Conservation (phyloP, 129 eudicot species). For the Flaveria trinervia region DNA sequence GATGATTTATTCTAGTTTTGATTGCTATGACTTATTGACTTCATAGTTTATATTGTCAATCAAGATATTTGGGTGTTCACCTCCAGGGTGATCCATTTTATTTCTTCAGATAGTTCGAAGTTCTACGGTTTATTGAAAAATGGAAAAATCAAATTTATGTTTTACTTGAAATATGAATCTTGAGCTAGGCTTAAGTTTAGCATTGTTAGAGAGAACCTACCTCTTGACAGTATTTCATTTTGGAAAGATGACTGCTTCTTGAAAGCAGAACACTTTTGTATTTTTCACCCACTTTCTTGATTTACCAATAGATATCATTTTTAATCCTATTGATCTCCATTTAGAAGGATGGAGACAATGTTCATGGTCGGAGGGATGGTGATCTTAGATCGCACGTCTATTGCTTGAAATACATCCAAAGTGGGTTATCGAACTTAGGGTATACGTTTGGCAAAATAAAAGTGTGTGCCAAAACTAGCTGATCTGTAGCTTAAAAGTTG, state of each 20-base stretch:
- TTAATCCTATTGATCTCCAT: not conserved
- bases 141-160: not conserved
- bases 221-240: not conserved
- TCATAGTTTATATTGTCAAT: not conserved
- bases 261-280: not conserved
- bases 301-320: constrained; percentile 5
- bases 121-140: not conserved
- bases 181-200: constrained; percentile 5
- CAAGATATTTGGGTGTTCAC: constrained; percentile 3
- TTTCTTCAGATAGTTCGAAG: not conserved
- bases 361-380: constrained; percentile 5
- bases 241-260: constrained; percentile 1
- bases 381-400: constrained; percentile 7
- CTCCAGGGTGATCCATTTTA: not conserved
- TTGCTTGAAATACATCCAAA: not conserved
- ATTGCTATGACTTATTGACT: not conserved
- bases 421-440: not conserved
- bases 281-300: not conserved
- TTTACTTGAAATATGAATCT: not conserved
- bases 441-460: not conserved
- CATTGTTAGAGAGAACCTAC: not conserved
- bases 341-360: not conserved
- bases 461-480: not conserved
- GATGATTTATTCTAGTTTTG: constrained; percentile 1
- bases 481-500: not conserved